Base-by-base conservation (phyloP, 345 rosid species). In the Populus alba region DNA sequence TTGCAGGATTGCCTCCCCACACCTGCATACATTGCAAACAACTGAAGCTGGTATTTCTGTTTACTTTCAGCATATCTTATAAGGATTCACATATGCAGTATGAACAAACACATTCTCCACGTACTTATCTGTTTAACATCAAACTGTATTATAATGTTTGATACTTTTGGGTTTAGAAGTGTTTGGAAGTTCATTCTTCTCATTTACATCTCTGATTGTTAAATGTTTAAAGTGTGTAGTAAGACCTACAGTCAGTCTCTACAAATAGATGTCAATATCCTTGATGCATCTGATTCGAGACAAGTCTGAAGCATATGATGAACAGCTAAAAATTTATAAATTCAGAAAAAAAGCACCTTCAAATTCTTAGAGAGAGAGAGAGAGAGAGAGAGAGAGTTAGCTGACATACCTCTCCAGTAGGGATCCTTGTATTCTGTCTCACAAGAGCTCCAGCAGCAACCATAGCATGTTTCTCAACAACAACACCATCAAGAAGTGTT, bases 371-470 rank as follows among this genome's bases (percentile, higher is more conserved):
- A 33, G 15, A 22, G 57, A 18, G 63, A 23, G 39, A 38, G 27
- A 27, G 27, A 27, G 27, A 27, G 27, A 27, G 47, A 70, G 59
- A 8, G 41, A 74, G 29, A 31, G 43, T 27, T 43, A 15, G 47
- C 23, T 29, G n/a, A 39, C 49, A 78, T 90, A 93, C 99, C 98
- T 95, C 97, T 67, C 98, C 93, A 53, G 94, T 57, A 71, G 97
- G 92, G 81, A 95, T 90, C 85, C 80, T 90, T 45, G 96, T 87
- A 81, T 93, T 95, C 88, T 95, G 98, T 77, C 96, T 84, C 51
- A 93, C 99, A 82, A 95, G 99, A 69, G 99, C 90, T 81, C 99
- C 99, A 77, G 97, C 99, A 78, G 98, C 96, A 86, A 95, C 93
- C 94, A 95, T 91, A 37, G 84, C 91, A 87, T 93, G 89, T 86